Conservation (phyloP, 2,329 filamentous ascomycete genomes). For the Clonostachys sp. region DNA sequence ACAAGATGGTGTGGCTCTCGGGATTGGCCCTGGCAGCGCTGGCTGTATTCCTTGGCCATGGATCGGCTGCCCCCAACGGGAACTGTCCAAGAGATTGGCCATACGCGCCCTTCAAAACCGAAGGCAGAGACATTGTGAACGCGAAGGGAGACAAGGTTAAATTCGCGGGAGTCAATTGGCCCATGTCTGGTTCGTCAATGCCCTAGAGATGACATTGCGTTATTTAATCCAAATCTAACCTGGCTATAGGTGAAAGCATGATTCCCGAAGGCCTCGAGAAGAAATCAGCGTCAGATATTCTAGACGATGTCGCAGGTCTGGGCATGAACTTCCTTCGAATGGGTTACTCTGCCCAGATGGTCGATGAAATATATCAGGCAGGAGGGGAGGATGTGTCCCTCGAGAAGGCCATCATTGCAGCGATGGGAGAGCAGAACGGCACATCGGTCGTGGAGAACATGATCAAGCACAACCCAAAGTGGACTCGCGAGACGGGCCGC, state of each 20-base stretch:
- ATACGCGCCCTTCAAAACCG: constrained; percentile 29
- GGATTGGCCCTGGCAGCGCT: no score
- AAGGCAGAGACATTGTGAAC: constrained; percentile 29
- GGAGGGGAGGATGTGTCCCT: constrained; percentile 31
- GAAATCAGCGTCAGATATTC: constrained; percentile 40
- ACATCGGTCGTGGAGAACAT: constrained; percentile 39
- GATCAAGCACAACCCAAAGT: constrained; percentile 41
- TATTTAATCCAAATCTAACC: neutral
- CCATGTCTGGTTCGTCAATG: constrained; percentile 6
- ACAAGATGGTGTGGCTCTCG: no score
- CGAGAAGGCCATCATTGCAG: constrained; percentile 26
- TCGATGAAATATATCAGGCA: constrained; percentile 39
- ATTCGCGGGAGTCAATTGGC: constrained; percentile 18
- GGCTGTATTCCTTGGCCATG: no score
- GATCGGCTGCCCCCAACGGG: no score
- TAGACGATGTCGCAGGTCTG: constrained; percentile 40
- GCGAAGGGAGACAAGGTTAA: constrained; percentile 24
- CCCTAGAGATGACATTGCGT: neutral
- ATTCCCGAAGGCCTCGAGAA: constrained; percentile 52
- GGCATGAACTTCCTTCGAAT: constrained; percentile 53
- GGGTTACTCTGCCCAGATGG: constrained; percentile 51
- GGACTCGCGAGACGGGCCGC: constrained; percentile 6
- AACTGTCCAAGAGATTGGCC: constrained; percentile 10
- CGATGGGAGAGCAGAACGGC: constrained; percentile 41
- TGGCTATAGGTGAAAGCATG: constrained; percentile 41